Percentiles rank a stretch among this genome's conserved stretches.
These are phyloP conservation scores for Hymenochaete sp. DNA, from an alignment of 1,284 basidiomycete genomes.

Conservation along the genomic window DNA sequence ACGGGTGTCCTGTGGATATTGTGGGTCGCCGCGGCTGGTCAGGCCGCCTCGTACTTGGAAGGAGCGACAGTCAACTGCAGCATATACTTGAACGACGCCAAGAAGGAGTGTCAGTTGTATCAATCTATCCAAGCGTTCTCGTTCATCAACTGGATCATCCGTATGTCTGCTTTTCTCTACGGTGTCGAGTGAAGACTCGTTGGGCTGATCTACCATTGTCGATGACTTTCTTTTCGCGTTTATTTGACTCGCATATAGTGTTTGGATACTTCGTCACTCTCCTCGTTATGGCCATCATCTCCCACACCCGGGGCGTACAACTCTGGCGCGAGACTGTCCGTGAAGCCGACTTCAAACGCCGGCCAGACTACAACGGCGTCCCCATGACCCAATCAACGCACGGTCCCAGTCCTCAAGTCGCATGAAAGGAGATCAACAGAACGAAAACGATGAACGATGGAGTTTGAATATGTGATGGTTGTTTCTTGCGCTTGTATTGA, in stretches of 20 bases:
- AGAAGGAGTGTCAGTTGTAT: conserved; percentile 33
- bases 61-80: conserved; percentile 21
- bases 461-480: too few species aligned
- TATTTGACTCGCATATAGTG: conserved; percentile 8
- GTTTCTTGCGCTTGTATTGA: too few species aligned
- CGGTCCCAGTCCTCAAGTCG: too few species aligned
- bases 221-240: neutral
- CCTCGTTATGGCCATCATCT: conserved; percentile 15
- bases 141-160: conserved; percentile 42
- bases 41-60: conserved; percentile 25
- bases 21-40: conserved; percentile 44
- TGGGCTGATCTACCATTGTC: neutral
- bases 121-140: conserved; percentile 42
- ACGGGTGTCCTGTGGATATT: conserved; percentile 45
- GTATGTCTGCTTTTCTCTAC: conserved; percentile 28
- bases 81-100: neutral
- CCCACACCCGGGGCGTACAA: neutral
- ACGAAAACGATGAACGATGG: too few species aligned
- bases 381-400: conserved; percentile 2
- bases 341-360: conserved; percentile 11
- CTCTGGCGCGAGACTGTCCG: conserved; percentile 14
- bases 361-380: neutral
- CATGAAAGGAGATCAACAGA: too few species aligned
- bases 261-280: conserved; percentile 17
- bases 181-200: neutral